phyloP scores from a whole-genome alignment of 768 basidiomycete genomes.

The Kwoniella bestiolae region DNA sequence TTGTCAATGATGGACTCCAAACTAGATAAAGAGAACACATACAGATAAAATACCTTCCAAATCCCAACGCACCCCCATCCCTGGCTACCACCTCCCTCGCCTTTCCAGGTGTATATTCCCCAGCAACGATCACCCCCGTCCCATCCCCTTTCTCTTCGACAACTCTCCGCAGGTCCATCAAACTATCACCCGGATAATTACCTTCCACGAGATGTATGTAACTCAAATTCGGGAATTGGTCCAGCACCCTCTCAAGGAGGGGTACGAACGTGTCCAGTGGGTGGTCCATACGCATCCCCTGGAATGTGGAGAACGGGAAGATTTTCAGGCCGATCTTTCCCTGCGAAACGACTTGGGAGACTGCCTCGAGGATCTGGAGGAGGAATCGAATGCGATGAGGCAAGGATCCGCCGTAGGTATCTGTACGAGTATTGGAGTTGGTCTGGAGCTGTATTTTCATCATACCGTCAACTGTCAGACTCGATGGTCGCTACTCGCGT shows the following conservation, averaged over 20 bases:
- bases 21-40: slow-evolving; percentile 1
- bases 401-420: slow-evolving; percentile 70
- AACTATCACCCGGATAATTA: not conserved
- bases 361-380: slow-evolving; percentile 64
- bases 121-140: slow-evolving; percentile 4
- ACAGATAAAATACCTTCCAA: slow-evolving; percentile 23
- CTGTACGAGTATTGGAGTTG: slow-evolving; percentile 65
- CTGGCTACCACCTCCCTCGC: not conserved
- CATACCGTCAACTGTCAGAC: no score
- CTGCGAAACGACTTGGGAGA: slow-evolving; percentile 63
- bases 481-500: no score
- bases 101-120: slow-evolving; percentile 5
- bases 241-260: not conserved
- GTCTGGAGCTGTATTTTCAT: slow-evolving; percentile 63
- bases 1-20: not conserved
- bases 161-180: not conserved
- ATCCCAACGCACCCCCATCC: slow-evolving; percentile 4
- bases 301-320: slow-evolving; percentile 65
- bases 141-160: not conserved
- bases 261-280: slow-evolving; percentile 14
- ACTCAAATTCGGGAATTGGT: not conserved
- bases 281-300: slow-evolving; percentile 55
- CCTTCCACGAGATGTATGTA: no score
- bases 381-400: slow-evolving; percentile 66
- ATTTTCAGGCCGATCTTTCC: slow-evolving; percentile 64